Evolutionary conservation across 78 protist species (phyloP), one percentile per base, ranked within the genome.

Genomic region (Kipferlia bialata): DNA sequence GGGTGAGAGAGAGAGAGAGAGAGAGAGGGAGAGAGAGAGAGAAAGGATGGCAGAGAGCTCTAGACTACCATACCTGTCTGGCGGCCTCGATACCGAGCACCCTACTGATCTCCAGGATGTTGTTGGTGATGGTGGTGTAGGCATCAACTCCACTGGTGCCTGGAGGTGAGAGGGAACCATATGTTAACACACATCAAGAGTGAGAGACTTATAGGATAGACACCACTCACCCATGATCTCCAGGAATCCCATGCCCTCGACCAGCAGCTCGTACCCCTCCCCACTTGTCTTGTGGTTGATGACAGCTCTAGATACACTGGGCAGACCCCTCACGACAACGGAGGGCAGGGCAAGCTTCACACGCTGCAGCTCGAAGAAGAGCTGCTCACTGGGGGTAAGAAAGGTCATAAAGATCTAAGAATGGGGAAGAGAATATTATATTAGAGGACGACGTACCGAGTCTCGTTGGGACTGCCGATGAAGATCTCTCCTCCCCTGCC

Each of bases 71-170:
- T n/a, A n/a, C n/a, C n/a, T n/a, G 0, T 24, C 99, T 67, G 0
- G 94, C 97, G 0, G 97, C 95, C 69, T 95, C 99, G 53, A 95
- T 93, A 28, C 99, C 99, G 15, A 95, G 84, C 12, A 67, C 41
- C 33, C 68, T 13, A 57, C 81, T 86, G n/a, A 87, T 65, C 70
- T 85, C 94, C 63, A 76, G 71, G 31, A 92, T 73, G 76, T 89
- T 90, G 51, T 93, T 95, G 29, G 87, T 65, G 12, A 7, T 64
- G 26, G 96, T 84, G 36, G 31, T 26, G 10, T 20, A 12, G 20
- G 88, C 80, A 22, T 26, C 62, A 18, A 82, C 79, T 6, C 87
- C 92, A 7, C 65, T 31, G 0, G 77, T 83, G 26, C 73, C n/a
- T n/a, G n/a, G n/a, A n/a, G n/a, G n/a, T n/a, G n/a, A n/a, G n/a